Percentiles rank a stretch among this genome's conserved stretches.
phyloP scores from a whole-genome alignment of 129 eudicot species.

The Flaveria robusta region DNA sequence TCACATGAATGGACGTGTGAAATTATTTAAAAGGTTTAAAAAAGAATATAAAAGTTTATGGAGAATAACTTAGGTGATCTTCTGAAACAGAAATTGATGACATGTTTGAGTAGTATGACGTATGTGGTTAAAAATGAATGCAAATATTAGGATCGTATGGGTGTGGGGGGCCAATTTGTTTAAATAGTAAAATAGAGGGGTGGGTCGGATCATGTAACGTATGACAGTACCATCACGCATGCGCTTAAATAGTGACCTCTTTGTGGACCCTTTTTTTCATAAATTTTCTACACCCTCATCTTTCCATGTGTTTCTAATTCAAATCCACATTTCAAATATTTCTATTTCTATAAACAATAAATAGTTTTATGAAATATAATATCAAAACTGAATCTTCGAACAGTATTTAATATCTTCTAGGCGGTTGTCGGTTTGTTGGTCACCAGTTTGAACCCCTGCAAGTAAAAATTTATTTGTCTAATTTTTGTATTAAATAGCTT shows the following conservation, averaged over 20 bases:
- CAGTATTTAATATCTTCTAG: background rate
- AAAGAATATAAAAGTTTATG: too few species aligned
- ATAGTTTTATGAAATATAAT: background rate
- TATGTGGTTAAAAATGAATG: too few species aligned
- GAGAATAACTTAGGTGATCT: too few species aligned
- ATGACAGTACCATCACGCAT: slow-evolving; percentile 46
- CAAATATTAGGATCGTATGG: background rate
- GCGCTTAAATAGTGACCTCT: slow-evolving; percentile 39
- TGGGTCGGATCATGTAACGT: slow-evolving; percentile 32
- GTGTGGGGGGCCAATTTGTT: slow-evolving; percentile 32
- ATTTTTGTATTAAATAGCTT: background rate
- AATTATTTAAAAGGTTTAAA: too few species aligned
- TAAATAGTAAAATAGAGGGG: slow-evolving; percentile 33
- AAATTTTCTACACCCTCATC: slow-evolving; percentile 6
- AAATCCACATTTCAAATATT: background rate
- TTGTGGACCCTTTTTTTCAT: slow-evolving; percentile 35
- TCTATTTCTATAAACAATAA: too few species aligned
- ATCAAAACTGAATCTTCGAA: background rate
- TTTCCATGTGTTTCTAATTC: slow-evolving; percentile 20
- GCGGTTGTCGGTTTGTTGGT: slow-evolving; percentile 23
- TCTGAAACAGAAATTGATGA: too few species aligned
- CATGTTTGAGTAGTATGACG: too few species aligned
- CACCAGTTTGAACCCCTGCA: slow-evolving; percentile 18
- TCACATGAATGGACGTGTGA: too few species aligned
- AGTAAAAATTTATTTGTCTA: background rate